These are phyloP conservation scores for grape (Vitis vinifera) DNA, from an alignment of 164 flowering plant species.

Conservation along the genomic window ASM3070453v1 NC_081816.1:7467501-7468000, in stretches of 20 bases:
- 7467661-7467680: constrained; percentile 17
- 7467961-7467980: constrained; percentile 27
- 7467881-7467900: constrained; percentile 37
- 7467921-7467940: constrained; percentile 23
- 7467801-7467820: constrained; percentile 41
- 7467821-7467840: constrained; percentile 15
- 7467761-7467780: constrained; percentile 32
- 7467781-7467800: constrained; percentile 41
- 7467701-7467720: constrained; percentile 38
- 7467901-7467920: constrained; percentile 32
- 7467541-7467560: constrained; percentile 20
- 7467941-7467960: constrained; percentile 27
- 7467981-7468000: constrained; percentile 34
- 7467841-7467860: constrained; percentile 26
- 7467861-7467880: constrained; percentile 32
- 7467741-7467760: constrained; percentile 25
- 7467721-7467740: constrained; percentile 28
- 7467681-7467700: constrained; percentile 34
- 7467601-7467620: constrained; percentile 36
- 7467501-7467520: constrained; percentile 32
- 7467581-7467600: constrained; percentile 43
- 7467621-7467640: constrained; percentile 30
- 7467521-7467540: constrained; percentile 23
- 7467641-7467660: constrained; percentile 24
- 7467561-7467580: constrained; percentile 31